phyloP scores from a whole-genome alignment of 2,329 filamentous ascomycete species.

The Clonostachys solani region DNA sequence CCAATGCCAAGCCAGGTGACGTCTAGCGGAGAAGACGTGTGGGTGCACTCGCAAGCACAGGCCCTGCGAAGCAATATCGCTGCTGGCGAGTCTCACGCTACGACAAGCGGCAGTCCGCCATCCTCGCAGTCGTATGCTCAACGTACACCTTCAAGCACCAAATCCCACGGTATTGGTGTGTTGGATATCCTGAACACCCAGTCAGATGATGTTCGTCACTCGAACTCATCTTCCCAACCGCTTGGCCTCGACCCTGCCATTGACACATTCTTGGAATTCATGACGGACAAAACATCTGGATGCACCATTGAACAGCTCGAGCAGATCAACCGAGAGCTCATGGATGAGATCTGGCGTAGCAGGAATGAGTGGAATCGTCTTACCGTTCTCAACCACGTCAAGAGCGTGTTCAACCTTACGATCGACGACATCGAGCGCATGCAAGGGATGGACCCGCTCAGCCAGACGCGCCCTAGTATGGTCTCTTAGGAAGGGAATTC shows the following conservation, averaged over 20 bases:
- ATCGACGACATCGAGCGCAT: slow-evolving; percentile 62
- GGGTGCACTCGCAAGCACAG: slow-evolving; percentile 55
- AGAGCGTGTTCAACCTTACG: slow-evolving; percentile 70
- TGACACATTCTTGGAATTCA: slow-evolving; percentile 51
- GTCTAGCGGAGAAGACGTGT: slow-evolving; percentile 44
- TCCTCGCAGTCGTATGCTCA: slow-evolving; percentile 28
- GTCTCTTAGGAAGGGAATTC: no score
- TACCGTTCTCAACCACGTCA: slow-evolving; percentile 60
- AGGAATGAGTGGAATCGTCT: slow-evolving; percentile 81
- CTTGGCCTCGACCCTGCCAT: slow-evolving; percentile 45
- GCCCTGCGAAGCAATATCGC: slow-evolving; percentile 32
- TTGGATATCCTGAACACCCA: slow-evolving; percentile 34
- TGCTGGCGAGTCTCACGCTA: slow-evolving; percentile 7
- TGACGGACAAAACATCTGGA: slow-evolving; percentile 67
- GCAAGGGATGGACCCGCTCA: slow-evolving; percentile 37
- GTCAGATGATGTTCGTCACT: slow-evolving; percentile 11
- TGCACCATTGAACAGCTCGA: slow-evolving; percentile 92
- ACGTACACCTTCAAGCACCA: background rate
- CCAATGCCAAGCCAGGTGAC: slow-evolving; percentile 37
- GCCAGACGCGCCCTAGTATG: slow-evolving; percentile 20
- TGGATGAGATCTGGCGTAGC: slow-evolving; percentile 83
- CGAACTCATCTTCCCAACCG: slow-evolving; percentile 30
- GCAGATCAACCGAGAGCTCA: slow-evolving; percentile 84
- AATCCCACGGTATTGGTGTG: slow-evolving; percentile 10
- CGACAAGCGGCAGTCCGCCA: slow-evolving; percentile 24